Conservation (phyloP, 2,329 filamentous ascomycete genomes). For the Fusarium pseudocircinatum region DNA sequence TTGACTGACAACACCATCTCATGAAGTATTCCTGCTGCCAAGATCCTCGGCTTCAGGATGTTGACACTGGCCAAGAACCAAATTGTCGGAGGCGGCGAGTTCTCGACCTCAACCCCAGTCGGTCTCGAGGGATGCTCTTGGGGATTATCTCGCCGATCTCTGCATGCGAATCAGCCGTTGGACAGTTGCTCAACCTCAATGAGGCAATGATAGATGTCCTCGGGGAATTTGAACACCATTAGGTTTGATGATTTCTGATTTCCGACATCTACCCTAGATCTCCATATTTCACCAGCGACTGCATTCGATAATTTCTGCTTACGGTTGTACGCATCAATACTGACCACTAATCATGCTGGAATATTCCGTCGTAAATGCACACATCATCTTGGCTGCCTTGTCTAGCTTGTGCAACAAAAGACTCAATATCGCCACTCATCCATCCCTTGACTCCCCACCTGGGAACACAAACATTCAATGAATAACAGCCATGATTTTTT, state of each 20-base stretch:
- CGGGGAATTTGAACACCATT: slow-evolving; percentile 6
- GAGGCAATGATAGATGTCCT: slow-evolving; percentile 9
- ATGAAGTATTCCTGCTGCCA: not conserved
- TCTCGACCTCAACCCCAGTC: slow-evolving; percentile 23
- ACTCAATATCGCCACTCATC: not conserved
- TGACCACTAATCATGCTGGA: not conserved
- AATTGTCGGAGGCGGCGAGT: slow-evolving; percentile 12
- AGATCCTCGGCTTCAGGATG: not conserved
- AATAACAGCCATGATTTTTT: not conserved
- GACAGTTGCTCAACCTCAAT: slow-evolving; percentile 19
- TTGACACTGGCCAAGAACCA: not conserved
- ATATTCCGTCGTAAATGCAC: not conserved
- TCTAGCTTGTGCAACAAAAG: not conserved
- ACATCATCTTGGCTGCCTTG: not conserved
- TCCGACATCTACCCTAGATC: slow-evolving; percentile 1
- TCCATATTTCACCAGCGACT: not conserved
- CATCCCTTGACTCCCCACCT: not conserved
- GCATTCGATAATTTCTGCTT: not conserved
- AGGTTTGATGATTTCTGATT: not conserved
- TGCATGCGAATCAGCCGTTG: slow-evolving; percentile 28
- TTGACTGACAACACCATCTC: not conserved
- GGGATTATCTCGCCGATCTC: slow-evolving; percentile 20
- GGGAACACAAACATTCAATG: not conserved
- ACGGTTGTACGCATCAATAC: not conserved
- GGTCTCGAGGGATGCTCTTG: slow-evolving; percentile 12